Evolutionary conservation across 2,329 filamentous ascomycete species (phyloP), one percentile per base, ranked within the genome.

Genomic region (Podosphaera xanthii): DNA sequence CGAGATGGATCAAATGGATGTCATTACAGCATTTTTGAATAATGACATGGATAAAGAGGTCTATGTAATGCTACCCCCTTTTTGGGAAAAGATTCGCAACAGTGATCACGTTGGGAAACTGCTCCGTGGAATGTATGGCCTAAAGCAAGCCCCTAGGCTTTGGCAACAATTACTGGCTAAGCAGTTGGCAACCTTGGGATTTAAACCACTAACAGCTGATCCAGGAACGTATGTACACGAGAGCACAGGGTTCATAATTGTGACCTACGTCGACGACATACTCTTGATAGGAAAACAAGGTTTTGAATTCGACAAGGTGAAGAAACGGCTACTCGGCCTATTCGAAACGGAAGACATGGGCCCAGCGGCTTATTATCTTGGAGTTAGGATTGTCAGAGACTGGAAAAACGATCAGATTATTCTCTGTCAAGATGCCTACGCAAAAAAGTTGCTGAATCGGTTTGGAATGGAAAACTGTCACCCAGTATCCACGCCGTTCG

Each of bases 341-440:
- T 55, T 55, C 35, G 52, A 55, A n/a, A 55, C 35, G 34, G 52
- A 55, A 38, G 52, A 55, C 33, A 55, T 55, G 35, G 52, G 52
- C 3, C 52, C 52, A 35, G 35, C 52, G 12, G 31, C 31, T 8
- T 55, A 55, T 38, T 55, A 9, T 38, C 31, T 55, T 4, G 52
- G 52, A 35, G 52, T 55, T 55, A 55, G 35, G 52, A 55, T 55
- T 38, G 35, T 38, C 35, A 35, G 52, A 35, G 52, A 55, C 52
- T 38, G 31, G 35, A 38, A 35, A 55, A 38, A 35, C 14, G 3
- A 50, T 50, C 3, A 50, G 46, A 38, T 55, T 5, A 35, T 38
- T n/a, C 52, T 55, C 52, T 55, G 31, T 35, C 52, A 55, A 38
- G 52, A 55, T 38, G 52, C 52, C 35, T 55, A 55, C 1, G 10